phyloP scores from a whole-genome alignment of 2,329 filamentous ascomycete species.

The Cladorrhinum sp. region DNA sequence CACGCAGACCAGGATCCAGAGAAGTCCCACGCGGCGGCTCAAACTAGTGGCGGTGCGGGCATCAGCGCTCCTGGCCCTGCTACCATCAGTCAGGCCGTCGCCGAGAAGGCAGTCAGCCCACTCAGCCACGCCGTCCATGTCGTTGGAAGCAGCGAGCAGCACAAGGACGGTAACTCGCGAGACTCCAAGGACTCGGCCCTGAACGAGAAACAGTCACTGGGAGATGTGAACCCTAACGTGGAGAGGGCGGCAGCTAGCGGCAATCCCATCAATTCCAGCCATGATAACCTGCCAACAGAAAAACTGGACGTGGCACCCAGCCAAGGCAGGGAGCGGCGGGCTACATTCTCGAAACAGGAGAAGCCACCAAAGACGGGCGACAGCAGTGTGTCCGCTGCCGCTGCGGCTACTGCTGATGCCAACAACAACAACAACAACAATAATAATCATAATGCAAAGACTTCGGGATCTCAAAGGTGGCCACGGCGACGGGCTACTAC shows the following conservation, averaged over 20 bases:
- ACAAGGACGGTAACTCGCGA: slow-evolving; percentile 20
- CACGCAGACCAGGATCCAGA: slow-evolving; percentile 53
- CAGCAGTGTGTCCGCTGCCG: slow-evolving; percentile 23
- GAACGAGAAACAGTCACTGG: slow-evolving; percentile 43
- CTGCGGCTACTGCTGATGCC: slow-evolving; percentile 32
- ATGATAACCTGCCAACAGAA: slow-evolving; percentile 27
- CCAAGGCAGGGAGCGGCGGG: slow-evolving; percentile 46
- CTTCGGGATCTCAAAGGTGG: slow-evolving; percentile 52
- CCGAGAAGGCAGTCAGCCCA: slow-evolving; percentile 34
- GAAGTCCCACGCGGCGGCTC: slow-evolving; percentile 33
- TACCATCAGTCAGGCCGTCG: slow-evolving; percentile 35
- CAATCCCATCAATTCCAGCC: slow-evolving; percentile 18
- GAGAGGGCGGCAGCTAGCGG: slow-evolving; percentile 27
- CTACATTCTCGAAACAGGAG: slow-evolving; percentile 55
- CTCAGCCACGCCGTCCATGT: slow-evolving; percentile 25
- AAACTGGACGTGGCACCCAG: slow-evolving; percentile 34
- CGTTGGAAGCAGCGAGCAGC: slow-evolving; percentile 24
- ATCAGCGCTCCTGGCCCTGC: slow-evolving; percentile 43
- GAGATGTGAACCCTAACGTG: slow-evolving; percentile 27
- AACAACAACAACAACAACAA: slow-evolving; percentile 22
- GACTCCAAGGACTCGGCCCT: slow-evolving; percentile 28
- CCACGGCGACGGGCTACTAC: slow-evolving; percentile 65
- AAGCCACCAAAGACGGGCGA: slow-evolving; percentile 38
- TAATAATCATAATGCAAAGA: slow-evolving; percentile 33
- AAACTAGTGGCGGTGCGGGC: slow-evolving; percentile 37